Base-by-base conservation (phyloP, 257 asterid genomes). In the Ilex asprella region DNA sequence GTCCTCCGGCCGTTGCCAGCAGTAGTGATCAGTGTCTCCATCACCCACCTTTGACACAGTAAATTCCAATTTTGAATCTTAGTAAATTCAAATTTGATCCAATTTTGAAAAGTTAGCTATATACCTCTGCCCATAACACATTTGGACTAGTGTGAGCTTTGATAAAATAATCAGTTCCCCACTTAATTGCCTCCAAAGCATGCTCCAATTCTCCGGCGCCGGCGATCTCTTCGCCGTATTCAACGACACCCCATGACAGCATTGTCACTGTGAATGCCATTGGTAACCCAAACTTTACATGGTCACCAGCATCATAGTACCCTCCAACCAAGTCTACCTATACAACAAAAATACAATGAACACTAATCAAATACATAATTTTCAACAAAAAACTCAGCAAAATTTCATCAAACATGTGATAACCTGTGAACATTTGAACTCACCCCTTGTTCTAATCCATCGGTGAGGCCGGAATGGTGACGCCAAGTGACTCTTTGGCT, bases 1-100 rank as follows among this genome's bases (percentile, higher is more conserved):
- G 61, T 88, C 96, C 76, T 86, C 95, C 11, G 95, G 92, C 72
- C 95, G 58, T 70, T 88, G 96, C 96, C 96, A 88, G 66, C 95
- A 88, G 16, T 83, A 78, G 57, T 88, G 96, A 57, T 88, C 96
- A 14, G 84, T 88, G 39, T 80, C 86, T 0, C 96, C 96, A 58
- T 88, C 91, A 10, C 95, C 96, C 15, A 88, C 96, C 95, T 85
- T 50, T 51, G 44, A 2, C 31, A 49, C 35, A 41, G 47, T 41
- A 6, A 41, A 41, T 41, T 41, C 7, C 47, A 41, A 41, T 6
- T 6, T 41, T 41, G 47, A 41, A 6, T 41, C 12, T 1, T 41
- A 41, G 7, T 41, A 41, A 6, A 41, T 41, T 41, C 47, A 41
- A 41, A 11, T 1, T 21, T 21, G 47, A 41, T 0, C 7, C 47